Evolutionary conservation across 106 monocot species (phyloP).

Genomic region (Xerophyta viscosa): DNA sequence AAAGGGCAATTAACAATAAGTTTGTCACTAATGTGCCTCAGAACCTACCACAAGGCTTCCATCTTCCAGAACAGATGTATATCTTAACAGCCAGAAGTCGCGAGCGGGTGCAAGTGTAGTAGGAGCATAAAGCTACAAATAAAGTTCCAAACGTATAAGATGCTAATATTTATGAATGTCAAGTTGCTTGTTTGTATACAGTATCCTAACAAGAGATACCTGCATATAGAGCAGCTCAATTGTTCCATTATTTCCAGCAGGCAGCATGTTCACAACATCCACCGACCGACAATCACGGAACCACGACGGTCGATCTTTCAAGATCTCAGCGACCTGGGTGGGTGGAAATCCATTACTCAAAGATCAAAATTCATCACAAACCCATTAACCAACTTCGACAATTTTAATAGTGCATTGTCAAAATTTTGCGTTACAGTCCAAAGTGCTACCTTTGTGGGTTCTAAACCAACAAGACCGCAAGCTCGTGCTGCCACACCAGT

Average conservation of each 20-base stretch:
- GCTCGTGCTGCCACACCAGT: constrained; percentile 81
- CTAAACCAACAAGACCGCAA: constrained; percentile 56
- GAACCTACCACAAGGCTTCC: constrained; percentile 56
- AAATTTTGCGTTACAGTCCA: no score
- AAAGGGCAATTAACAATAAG: not conserved
- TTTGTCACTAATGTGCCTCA: no score
- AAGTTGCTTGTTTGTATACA: no score
- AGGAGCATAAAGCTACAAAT: constrained; percentile 54
- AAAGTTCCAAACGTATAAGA: not conserved
- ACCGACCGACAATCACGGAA: constrained; percentile 53
- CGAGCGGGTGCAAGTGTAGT: constrained; percentile 69
- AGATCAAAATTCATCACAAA: constrained; percentile 2
- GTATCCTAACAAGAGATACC: no score
- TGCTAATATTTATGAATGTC: no score
- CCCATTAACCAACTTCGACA: not conserved
- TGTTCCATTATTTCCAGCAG: constrained; percentile 48
- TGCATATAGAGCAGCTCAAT: constrained; percentile 78
- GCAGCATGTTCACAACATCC: constrained; percentile 50
- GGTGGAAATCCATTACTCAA: no score
- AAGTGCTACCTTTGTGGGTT: constrained; percentile 56
- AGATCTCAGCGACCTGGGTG: constrained; percentile 56
- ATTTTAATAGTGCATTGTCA: no score
- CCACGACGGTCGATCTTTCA: constrained; percentile 59
- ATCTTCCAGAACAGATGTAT: constrained; percentile 68
- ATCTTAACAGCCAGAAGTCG: constrained; percentile 70